These are phyloP conservation scores for Monilinia fructigena DNA, from an alignment of 2,329 filamentous ascomycete genomes.

Conservation along the genomic window DNA sequence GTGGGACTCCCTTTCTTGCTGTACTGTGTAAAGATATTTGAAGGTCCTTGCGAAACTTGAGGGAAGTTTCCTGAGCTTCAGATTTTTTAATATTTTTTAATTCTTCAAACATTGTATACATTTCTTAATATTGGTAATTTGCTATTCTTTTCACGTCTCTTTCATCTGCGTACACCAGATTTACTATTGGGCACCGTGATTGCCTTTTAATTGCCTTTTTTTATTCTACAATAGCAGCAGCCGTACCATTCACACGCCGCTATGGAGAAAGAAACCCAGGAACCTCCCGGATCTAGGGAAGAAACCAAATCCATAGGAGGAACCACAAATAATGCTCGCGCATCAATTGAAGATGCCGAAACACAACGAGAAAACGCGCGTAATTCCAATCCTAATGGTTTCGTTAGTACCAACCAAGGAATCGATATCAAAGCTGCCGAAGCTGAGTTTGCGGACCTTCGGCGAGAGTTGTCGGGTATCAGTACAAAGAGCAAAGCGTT, in stretches of 20 bases:
- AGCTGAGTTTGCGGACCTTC: constrained; percentile 68
- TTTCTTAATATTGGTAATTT: constrained; percentile 13
- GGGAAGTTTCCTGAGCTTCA: neutral
- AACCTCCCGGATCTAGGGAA: constrained; percentile 1
- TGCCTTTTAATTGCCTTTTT: neutral
- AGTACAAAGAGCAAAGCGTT: constrained; percentile 54
- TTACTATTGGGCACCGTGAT: constrained; percentile 10
- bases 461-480: constrained; percentile 57
- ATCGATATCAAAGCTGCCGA: constrained; percentile 64
- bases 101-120: constrained; percentile 7
- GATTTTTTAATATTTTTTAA: neutral
- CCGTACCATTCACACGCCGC: neutral
- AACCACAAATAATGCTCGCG: constrained; percentile 16
- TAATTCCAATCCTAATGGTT: constrained; percentile 49
- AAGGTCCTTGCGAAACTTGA: neutral
- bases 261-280: constrained; percentile 20
- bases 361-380: constrained; percentile 32
- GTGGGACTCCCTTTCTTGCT: neutral
- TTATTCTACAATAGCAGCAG: neutral
- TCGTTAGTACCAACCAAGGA: constrained; percentile 44
- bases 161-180: constrained; percentile 7
- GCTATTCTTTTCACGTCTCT: neutral
- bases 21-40: neutral
- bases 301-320: neutral
- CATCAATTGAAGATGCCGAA: constrained; percentile 46